Evolutionary conservation across 495 filamentous ascomycete genomes (phyloP), one percentile per base, ranked within the genome.

Genomic region (Talaromyces nanjingensis): DNA sequence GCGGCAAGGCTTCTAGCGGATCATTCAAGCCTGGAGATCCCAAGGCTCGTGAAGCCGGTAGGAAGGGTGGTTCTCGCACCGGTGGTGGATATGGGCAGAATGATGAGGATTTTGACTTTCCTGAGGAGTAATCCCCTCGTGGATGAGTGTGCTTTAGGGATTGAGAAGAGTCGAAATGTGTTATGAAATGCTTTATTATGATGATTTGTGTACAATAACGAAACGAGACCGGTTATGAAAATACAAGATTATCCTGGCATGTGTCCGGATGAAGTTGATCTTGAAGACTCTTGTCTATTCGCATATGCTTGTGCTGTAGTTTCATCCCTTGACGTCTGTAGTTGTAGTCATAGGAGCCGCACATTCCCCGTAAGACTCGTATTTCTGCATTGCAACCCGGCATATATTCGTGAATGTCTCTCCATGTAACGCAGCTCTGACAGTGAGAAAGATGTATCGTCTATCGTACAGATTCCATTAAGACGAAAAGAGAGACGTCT

Each of bases 1-100:
- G 83, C 52, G 83, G 83, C 8, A 70, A 83, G 49, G 79, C 81
- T 4, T 80, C 79, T 4, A 65, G 68, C 42, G 81, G 80, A 20
- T 77, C 71, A 12, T 84, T 83, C 65, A 76, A 83, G 66, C 66
- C 70, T 7, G 80, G 79, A 18, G 75, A 75, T 34, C 73, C 76
- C 67, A 71, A 66, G 39, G 81, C 81, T 8, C 72, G 69, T 12
- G 79, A 83, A 67, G 79, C 79, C 12, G 79, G 81, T 22, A 68
- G 72, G 6, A 78, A 80, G 67, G 79, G 80, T 18, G 79, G 79
- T 22, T 68, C 65, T 14, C 53, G 27, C 1, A 20, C n/a, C 11
- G 45, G 45, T 27, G 53, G 53, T 29, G 53, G 22, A 14, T 11
- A 56, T 6, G 22, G 14, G 24, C 18, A 22, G 49, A 52, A 18